Percentiles rank a stretch among this genome's conserved stretches.
Conservation (phyloP, 2,329 filamentous ascomycete species). For the Elsinoe batatas region DNA sequence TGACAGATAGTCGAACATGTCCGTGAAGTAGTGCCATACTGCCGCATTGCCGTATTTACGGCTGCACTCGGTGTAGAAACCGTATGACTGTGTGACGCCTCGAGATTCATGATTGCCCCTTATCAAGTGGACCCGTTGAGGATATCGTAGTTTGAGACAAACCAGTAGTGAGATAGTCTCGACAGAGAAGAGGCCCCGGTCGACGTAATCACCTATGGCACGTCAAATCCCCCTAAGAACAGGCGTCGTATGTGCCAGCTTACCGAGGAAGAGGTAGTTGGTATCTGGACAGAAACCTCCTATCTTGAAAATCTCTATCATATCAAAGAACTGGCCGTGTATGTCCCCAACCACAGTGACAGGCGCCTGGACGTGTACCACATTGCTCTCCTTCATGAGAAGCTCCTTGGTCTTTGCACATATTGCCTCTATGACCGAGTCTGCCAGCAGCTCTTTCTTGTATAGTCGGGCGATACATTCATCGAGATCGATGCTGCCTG, state of each 20-base stretch:
- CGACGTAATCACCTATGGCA: constrained; percentile 74
- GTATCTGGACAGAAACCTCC: constrained; percentile 95
- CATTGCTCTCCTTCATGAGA: constrained; percentile 99
- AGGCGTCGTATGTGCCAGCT: constrained; percentile 19
- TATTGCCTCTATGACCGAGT: constrained; percentile 97
- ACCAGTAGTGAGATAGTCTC: constrained; percentile 97
- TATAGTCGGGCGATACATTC: constrained; percentile 96
- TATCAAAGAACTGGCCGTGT: constrained; percentile 96
- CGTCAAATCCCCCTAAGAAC: constrained; percentile 7
- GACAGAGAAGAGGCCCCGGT: constrained; percentile 95
- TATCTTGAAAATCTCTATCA: constrained; percentile 98
- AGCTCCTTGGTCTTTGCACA: constrained; percentile 98
- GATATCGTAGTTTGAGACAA: constrained; percentile 94
- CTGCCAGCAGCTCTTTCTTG: constrained; percentile 91
- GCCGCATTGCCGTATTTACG: constrained; percentile 98
- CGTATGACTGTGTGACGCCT: constrained; percentile 96
- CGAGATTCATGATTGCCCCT: constrained; percentile 74
- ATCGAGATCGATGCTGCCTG: constrained; percentile 93
- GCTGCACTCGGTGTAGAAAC: constrained; percentile 96
- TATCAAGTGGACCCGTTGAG: constrained; percentile 88
- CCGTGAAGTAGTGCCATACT: constrained; percentile 99
- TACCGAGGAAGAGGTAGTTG: constrained; percentile 95
- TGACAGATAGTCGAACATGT: constrained; percentile 99
- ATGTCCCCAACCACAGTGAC: constrained; percentile 98
- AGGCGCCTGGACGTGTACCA: constrained; percentile 89